These are phyloP conservation scores for Vairimorpha apis DNA, from an alignment of 371 early-diverging fungal species.

Conservation along the genomic window DNA sequence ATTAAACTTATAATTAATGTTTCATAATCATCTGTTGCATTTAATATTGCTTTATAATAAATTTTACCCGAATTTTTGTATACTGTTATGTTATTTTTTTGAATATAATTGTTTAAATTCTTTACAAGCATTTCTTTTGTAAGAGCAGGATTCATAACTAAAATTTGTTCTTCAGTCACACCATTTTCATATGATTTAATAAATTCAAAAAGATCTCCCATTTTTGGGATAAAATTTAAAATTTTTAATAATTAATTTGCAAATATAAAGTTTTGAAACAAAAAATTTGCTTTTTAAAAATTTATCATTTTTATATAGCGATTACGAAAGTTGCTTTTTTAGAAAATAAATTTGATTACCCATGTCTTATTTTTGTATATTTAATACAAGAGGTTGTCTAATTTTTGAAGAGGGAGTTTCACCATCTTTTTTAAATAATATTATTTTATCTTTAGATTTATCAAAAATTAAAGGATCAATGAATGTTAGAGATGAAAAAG, in stretches of 20 bases:
- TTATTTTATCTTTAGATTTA: conserved; percentile 30
- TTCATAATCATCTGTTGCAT: conserved; percentile 49
- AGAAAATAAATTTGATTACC: neutral
- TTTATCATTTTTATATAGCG: too few species aligned
- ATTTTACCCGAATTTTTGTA: conserved; percentile 40
- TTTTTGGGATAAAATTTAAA: conserved; percentile 18
- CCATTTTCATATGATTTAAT: conserved; percentile 54
- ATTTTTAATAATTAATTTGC: neutral
- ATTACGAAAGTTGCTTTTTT: too few species aligned
- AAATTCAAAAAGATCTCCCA: conserved; percentile 51
- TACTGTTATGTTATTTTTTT: conserved; percentile 52
- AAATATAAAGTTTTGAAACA: neutral
- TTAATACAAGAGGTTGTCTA: conserved; percentile 45
- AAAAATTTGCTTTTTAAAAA: too few species aligned
- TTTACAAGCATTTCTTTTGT: conserved; percentile 50
- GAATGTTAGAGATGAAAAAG: conserved; percentile 34
- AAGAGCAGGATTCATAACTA: conserved; percentile 39
- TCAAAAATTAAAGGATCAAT: neutral
- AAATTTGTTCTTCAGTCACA: conserved; percentile 55
- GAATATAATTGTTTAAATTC: conserved; percentile 44
- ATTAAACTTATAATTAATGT: conserved; percentile 53
- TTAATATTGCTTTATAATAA: conserved; percentile 39
- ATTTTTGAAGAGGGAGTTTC: conserved; percentile 39
- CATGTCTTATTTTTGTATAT: conserved; percentile 50
- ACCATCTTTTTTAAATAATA: conserved; percentile 35